Evolutionary conservation across 2,329 filamentous ascomycete species (phyloP).

Genomic region (Aspergillus melleus): DNA sequence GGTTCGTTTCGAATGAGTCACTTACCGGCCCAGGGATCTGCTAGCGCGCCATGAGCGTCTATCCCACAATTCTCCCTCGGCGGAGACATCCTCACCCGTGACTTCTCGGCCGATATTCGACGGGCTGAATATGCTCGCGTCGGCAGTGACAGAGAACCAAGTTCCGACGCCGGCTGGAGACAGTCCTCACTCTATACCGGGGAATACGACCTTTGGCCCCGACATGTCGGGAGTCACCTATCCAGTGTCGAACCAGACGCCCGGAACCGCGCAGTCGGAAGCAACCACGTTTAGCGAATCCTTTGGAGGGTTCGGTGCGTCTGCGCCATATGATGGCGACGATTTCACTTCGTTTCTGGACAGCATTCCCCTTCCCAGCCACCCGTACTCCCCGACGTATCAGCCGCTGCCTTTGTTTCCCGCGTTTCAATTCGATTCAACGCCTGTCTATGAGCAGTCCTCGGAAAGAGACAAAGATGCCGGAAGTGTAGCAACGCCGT

Average conservation of each 20-base stretch:
- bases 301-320: constrained; percentile 23
- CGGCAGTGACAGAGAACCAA: constrained; percentile 26
- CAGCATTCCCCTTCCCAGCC: constrained; percentile 34
- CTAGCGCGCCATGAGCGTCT: constrained; percentile 34
- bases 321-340: constrained; percentile 28
- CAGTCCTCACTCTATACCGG: constrained; percentile 8
- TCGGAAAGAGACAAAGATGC: constrained; percentile 16
- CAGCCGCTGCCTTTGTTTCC: constrained; percentile 36
- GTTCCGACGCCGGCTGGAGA: constrained; percentile 9
- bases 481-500: constrained; percentile 22
- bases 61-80: constrained; percentile 22
- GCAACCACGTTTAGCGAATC: constrained; percentile 23
- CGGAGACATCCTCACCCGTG: constrained; percentile 14
- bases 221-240: background rate
- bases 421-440: constrained; percentile 23
- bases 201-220: constrained; percentile 12
- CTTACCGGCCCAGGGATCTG: constrained; percentile 28
- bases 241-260: background rate
- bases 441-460: constrained; percentile 26
- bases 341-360: constrained; percentile 38
- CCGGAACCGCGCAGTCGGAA: constrained; percentile 14
- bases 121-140: constrained; percentile 30
- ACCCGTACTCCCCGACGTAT: constrained; percentile 34
- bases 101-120: constrained; percentile 24
- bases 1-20: background rate